Conservation (phyloP, 2,329 filamentous ascomycete species). For the Exophiala calicioides region DNA sequence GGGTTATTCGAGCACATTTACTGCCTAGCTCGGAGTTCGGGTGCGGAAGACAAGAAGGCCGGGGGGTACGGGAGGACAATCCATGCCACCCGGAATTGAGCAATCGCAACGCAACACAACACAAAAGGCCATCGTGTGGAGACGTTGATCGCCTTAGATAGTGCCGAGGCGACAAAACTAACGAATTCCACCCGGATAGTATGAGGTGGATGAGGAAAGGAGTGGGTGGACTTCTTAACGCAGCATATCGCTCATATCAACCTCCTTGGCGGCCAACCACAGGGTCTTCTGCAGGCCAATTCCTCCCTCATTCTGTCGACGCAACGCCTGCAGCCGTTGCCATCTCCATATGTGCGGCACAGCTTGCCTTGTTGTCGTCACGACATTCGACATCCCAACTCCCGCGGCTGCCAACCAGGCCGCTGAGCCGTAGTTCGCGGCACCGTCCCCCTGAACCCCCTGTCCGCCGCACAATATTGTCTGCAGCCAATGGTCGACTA, state of each 20-base stretch:
- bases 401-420: not conserved
- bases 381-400: not conserved
- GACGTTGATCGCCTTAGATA: not conserved
- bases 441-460: not conserved
- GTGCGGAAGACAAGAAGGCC: no score
- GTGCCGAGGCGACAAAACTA: conserved; percentile 1
- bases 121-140: no score
- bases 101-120: no score
- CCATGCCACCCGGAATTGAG: no score
- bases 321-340: not conserved
- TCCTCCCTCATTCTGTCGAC: not conserved
- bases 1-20: no score
- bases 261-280: not conserved
- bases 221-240: not conserved
- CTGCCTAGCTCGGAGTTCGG: no score
- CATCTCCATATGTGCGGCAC: not conserved
- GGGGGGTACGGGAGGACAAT: no score
- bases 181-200: not conserved
- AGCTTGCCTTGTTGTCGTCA: not conserved
- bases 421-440: not conserved
- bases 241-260: conserved; percentile 1
- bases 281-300: not conserved
- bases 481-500: conserved; percentile 1
- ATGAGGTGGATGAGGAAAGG: not conserved
- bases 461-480: conserved; percentile 1